Conservation (phyloP, 805 yeast species). For the Candida xiaguanensis region DNA sequence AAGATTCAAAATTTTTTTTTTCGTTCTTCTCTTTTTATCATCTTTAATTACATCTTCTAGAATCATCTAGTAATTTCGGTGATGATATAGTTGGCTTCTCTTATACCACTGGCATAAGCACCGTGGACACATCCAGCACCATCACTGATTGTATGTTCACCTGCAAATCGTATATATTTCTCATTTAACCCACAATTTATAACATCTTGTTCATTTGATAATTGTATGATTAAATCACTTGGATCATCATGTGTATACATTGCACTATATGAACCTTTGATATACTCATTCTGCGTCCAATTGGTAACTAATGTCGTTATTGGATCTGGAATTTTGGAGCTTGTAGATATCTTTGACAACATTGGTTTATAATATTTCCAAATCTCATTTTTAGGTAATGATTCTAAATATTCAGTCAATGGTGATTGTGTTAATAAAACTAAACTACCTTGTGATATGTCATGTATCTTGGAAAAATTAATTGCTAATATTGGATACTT, state of each 20-base stretch:
- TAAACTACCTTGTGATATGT: conserved; percentile 45
- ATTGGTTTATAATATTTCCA: conserved; percentile 61
- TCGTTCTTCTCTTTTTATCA: conserved; percentile 1
- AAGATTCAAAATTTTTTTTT: conserved; percentile 1
- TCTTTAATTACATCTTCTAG: neutral
- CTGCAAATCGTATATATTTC: conserved; percentile 70
- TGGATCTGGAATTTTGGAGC: conserved; percentile 17
- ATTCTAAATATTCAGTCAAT: conserved; percentile 57
- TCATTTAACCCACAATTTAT: conserved; percentile 23
- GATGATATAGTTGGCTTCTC: conserved; percentile 47
- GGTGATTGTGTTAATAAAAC: conserved; percentile 71
- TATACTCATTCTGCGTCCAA: conserved; percentile 80
- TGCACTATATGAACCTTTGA: conserved; percentile 81
- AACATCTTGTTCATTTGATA: conserved; percentile 41
- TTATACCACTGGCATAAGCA: conserved; percentile 72
- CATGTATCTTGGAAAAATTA: conserved; percentile 49
- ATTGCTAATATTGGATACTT: conserved; percentile 59
- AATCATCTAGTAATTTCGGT: conserved; percentile 3
- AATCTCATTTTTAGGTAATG: conserved; percentile 43
- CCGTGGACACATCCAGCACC: conserved; percentile 94
- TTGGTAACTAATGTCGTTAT: conserved; percentile 45
- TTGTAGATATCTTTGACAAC: conserved; percentile 17
- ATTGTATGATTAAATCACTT: conserved; percentile 54
- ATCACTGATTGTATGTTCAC: conserved; percentile 82
- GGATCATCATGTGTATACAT: conserved; percentile 70